phyloP scores from a whole-genome alignment of 225 moss, liverwort and hornwort genomes.

The Asterella californica region DNA sequence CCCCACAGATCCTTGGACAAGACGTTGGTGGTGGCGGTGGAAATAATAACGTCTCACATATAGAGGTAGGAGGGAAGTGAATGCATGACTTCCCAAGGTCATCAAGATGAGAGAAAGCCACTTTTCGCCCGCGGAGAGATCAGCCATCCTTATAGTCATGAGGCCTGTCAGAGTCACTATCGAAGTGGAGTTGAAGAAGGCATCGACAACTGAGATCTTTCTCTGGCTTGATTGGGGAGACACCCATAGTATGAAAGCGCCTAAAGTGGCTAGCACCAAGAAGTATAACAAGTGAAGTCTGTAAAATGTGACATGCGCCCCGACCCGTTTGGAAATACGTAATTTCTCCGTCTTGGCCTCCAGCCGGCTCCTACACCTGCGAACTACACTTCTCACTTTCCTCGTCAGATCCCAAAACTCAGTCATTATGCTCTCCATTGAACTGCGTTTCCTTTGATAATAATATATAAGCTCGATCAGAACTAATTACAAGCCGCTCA shows the following conservation, averaged over 20 bases:
- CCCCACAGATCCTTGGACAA: background rate
- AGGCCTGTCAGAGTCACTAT: constrained; percentile 55
- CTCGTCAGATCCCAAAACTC: background rate
- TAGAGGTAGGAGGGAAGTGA: constrained; percentile 64
- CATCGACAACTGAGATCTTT: constrained; percentile 46
- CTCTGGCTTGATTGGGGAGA: constrained; percentile 22
- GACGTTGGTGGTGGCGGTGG: constrained; percentile 21
- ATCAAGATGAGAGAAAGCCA: constrained; percentile 50
- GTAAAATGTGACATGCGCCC: constrained; percentile 34
- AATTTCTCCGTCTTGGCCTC: background rate
- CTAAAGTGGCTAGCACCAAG: constrained; percentile 31
- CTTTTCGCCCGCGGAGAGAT: constrained; percentile 46
- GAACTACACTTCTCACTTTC: background rate
- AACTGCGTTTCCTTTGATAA: background rate
- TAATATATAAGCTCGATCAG: background rate
- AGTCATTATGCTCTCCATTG: background rate
- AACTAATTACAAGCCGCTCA: background rate
- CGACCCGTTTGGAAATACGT: background rate
- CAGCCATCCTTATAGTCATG: constrained; percentile 41
- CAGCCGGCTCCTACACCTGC: background rate
- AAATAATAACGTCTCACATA: constrained; percentile 52
- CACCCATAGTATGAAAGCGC: constrained; percentile 47
- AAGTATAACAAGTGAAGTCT: constrained; percentile 53
- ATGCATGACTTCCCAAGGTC: constrained; percentile 56
- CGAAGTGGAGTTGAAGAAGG: constrained; percentile 57